Conservation (phyloP, 1,139 yeast genomes). For the Nakaseomyces uthaithaninus region DNA sequence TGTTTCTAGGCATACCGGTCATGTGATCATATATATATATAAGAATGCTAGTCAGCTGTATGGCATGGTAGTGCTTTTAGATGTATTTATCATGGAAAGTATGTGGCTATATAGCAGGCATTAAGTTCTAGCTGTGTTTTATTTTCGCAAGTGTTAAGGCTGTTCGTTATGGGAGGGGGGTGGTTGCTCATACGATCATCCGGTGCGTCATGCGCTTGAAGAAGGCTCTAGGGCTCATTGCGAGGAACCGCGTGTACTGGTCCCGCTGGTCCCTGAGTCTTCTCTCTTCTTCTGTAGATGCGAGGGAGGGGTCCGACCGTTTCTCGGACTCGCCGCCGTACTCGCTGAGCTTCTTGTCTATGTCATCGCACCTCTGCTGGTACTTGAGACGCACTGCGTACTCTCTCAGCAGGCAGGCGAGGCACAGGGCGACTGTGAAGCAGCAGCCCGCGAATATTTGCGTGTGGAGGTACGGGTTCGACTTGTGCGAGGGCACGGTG, state of each 20-base stretch:
- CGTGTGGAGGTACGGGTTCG: conserved; percentile 47
- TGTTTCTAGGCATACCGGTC: neutral
- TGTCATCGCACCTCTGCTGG: conserved; percentile 12
- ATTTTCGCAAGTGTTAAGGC: too few relatives aligned
- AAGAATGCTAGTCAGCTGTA: too few relatives aligned
- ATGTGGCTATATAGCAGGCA: too few relatives aligned
- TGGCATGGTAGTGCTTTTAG: too few relatives aligned
- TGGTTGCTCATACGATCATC: conserved; percentile 5
- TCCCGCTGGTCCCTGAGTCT: neutral
- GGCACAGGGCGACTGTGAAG: conserved; percentile 34
- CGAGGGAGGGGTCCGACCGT: neutral
- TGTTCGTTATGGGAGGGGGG: too few relatives aligned
- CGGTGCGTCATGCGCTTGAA: conserved; percentile 1
- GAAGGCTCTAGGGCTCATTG: conserved; percentile 1
- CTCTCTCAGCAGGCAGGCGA: conserved; percentile 37
- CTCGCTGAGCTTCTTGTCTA: conserved; percentile 13
- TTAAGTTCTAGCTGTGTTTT: too few relatives aligned
- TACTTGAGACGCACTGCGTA: conserved; percentile 33
- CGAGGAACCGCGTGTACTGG: neutral
- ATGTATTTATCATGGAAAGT: too few relatives aligned
- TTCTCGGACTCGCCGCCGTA: neutral
- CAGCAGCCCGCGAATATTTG: conserved; percentile 54
- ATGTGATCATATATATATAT: too few relatives aligned
- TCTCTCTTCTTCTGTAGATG: conserved; percentile 2
- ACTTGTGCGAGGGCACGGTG: conserved; percentile 26